These are phyloP conservation scores for Talaromyces islandicus DNA, from an alignment of 2,329 filamentous ascomycete species.

Conservation along the genomic window DNA sequence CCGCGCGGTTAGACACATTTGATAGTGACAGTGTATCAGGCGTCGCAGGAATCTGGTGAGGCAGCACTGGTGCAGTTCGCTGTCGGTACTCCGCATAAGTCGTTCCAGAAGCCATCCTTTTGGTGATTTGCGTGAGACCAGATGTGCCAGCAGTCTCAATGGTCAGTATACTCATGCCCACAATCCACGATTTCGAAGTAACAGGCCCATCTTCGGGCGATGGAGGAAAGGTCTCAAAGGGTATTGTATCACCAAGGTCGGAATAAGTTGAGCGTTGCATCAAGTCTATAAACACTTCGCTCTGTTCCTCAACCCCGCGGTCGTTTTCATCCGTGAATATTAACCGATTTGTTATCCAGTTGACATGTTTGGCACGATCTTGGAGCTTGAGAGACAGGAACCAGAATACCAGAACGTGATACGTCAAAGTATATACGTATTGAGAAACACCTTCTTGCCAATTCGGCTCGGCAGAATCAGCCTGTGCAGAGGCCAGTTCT, in stretches of 20 bases:
- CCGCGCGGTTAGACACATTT: slow-evolving; percentile 32
- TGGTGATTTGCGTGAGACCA: slow-evolving; percentile 45
- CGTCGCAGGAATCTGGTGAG: slow-evolving; percentile 39
- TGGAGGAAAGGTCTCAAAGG: slow-evolving; percentile 36
- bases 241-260: slow-evolving; percentile 65
- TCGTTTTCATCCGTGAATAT: slow-evolving; percentile 70
- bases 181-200: slow-evolving; percentile 44
- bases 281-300: slow-evolving; percentile 87
- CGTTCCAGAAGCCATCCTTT: slow-evolving; percentile 46
- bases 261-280: slow-evolving; percentile 86
- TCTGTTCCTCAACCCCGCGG: slow-evolving; percentile 81
- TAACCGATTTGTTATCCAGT: slow-evolving; percentile 83
- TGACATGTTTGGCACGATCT: slow-evolving; percentile 76
- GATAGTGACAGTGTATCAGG: slow-evolving; percentile 34
- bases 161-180: slow-evolving; percentile 48
- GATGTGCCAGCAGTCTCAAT: slow-evolving; percentile 43
- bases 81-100: slow-evolving; percentile 45
- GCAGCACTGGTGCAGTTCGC: slow-evolving; percentile 38
- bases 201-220: slow-evolving; percentile 37
- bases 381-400: slow-evolving; percentile 82
- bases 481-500: slow-evolving; percentile 30
- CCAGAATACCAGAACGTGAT: slow-evolving; percentile 96
- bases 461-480: slow-evolving; percentile 25
- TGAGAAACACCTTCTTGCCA: slow-evolving; percentile 73
- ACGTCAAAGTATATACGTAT: slow-evolving; percentile 89